phyloP scores from a whole-genome alignment of 2,329 filamentous ascomycete genomes.

The Nemania serpens region DNA sequence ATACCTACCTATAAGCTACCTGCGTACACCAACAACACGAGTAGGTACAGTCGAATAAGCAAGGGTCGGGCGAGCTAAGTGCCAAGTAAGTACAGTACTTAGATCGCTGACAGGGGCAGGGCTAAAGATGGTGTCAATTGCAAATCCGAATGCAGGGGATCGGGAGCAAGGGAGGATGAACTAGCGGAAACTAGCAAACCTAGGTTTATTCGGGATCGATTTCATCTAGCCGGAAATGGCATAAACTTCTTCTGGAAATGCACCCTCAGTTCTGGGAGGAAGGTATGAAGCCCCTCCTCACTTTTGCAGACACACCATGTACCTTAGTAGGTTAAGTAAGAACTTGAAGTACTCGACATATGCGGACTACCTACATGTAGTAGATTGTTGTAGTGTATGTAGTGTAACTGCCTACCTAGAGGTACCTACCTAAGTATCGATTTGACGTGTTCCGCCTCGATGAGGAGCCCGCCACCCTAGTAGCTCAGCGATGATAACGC shows the following conservation, averaged over 20 bases:
- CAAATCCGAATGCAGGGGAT: conserved; percentile 8
- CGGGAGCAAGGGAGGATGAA: background rate
- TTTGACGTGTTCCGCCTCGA: too few relatives aligned
- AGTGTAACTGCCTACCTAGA: too few relatives aligned
- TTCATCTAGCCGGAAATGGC: conserved; percentile 22
- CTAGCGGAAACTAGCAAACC: background rate
- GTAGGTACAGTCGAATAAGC: conserved; percentile 7
- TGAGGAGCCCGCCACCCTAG: too few relatives aligned
- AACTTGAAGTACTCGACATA: too few relatives aligned
- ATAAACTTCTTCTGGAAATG: background rate
- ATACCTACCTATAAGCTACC: conserved; percentile 2
- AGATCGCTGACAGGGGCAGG: conserved; percentile 28
- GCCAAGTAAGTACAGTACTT: conserved; percentile 26
- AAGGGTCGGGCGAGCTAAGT: conserved; percentile 16
- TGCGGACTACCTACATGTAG: too few relatives aligned
- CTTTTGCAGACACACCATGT: too few relatives aligned
- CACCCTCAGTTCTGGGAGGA: too few relatives aligned
- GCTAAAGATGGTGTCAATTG: conserved; percentile 4
- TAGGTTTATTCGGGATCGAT: background rate
- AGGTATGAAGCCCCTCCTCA: too few relatives aligned
- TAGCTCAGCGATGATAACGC: too few relatives aligned
- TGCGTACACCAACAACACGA: background rate
- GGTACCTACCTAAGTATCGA: too few relatives aligned
- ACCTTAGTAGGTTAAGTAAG: too few relatives aligned
- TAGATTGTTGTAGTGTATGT: too few relatives aligned